Percentiles rank a stretch among this genome's conserved stretches.
Conservation (phyloP, 345 rosid genomes). For the Ailanthus altissimus region DNA sequence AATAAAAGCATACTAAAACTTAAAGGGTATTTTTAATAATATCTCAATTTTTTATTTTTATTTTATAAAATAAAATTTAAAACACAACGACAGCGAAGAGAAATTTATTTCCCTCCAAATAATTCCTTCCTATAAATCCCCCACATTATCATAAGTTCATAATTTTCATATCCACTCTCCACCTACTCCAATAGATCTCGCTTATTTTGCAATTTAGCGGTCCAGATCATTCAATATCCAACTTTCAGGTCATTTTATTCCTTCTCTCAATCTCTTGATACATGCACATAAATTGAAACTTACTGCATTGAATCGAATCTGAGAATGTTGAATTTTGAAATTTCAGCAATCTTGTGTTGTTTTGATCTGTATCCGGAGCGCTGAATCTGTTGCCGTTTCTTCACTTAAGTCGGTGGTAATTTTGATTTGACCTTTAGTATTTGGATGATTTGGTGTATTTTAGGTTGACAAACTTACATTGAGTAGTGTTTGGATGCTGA, state of each 20-base stretch:
- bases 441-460: background rate
- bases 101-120: background rate
- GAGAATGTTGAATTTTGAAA: background rate
- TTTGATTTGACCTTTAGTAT: background rate
- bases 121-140: background rate
- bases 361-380: background rate
- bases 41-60: no score
- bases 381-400: background rate
- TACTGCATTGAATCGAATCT: background rate
- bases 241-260: background rate
- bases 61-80: no score
- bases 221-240: background rate
- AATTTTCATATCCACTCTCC: background rate
- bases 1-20: no score
- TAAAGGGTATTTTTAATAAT: no score
- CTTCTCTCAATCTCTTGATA: background rate
- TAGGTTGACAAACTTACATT: background rate
- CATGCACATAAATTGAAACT: background rate
- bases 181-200: background rate
- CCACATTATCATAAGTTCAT: background rate
- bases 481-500: slow-evolving; percentile 3
- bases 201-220: background rate
- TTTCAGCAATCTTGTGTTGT: background rate
- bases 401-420: background rate
- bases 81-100: no score